Conservation (phyloP, 371 early-diverging fungal species). For the Rhizopus arrhizus region DNA sequence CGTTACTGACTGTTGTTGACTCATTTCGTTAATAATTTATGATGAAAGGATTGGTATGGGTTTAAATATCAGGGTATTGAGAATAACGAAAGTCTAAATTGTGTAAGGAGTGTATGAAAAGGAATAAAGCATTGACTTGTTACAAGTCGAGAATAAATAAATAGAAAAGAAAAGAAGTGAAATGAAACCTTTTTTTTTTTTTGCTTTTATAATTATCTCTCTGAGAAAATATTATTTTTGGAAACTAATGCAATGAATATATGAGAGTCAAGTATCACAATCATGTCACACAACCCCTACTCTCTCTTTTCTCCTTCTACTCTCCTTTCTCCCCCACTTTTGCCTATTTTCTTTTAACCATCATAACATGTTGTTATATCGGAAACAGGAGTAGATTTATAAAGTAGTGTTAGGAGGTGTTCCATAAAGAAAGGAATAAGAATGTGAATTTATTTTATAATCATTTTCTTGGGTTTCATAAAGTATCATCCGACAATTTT, state of each 20-base stretch:
- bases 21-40: slow-evolving; percentile 10
- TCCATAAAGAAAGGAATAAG: not conserved
- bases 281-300: not conserved
- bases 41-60: slow-evolving; percentile 7
- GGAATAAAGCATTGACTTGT: slow-evolving; percentile 2
- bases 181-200: slow-evolving; percentile 11
- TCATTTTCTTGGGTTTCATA: not conserved
- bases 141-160: not conserved
- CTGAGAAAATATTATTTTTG: slow-evolving; percentile 25
- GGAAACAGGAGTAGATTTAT: not conserved
- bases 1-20: slow-evolving; percentile 14
- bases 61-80: not conserved
- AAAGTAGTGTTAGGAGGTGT: not conserved
- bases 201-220: slow-evolving; percentile 12
- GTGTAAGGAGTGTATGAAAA: slow-evolving; percentile 1
- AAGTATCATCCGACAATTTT: not conserved
- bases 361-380: not conserved
- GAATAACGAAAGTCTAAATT: not conserved
- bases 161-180: not conserved
- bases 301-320: slow-evolving; percentile 1
- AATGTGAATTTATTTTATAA: not conserved
- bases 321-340: slow-evolving; percentile 1
- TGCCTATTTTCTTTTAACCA: slow-evolving; percentile 4
- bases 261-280: not conserved
- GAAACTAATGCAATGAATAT: slow-evolving; percentile 18